Evolutionary conservation across 441 rosid genomes (phyloP), one percentile per base, ranked within the genome.

Genomic region (Adansonia grandidieri): DNA sequence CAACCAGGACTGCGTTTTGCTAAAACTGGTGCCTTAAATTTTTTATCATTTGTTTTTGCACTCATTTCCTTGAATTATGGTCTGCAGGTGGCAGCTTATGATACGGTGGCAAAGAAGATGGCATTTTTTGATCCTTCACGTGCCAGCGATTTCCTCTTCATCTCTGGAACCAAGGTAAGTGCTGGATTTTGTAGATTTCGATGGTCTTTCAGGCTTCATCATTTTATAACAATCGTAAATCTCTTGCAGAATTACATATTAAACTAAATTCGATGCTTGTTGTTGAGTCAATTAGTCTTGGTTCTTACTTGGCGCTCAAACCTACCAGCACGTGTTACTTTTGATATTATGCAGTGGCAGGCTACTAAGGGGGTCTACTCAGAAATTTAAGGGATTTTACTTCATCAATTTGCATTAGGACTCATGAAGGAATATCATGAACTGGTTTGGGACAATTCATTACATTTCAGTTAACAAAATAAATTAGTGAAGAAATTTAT

Each of bases 121-220:
- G 97, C 98, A 2, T 95, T 95, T 84, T 95, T 95, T 22, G 90
- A 95, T 79, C 95, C 95, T 8, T 87, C 93, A n/a, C 91, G 94
- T n/a, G 91, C 96, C 28, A 84, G 91, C 76, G 98, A 95, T 78
- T 93, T 95, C 82, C 93, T 95, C 76, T 95, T 95, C 91, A 95
- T 93, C 76, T 93, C 99, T 70, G 99, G 98, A 80, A 95, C 97
- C 76, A 93, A 93, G 97, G 98, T 92, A 81, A 61, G 14, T 9
- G 68, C 14, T 57, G 9, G 44, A 44, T 73, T 71, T 19, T 37
- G 50, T 56, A 17, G 61, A 24, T 62, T 47, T 10, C 4, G 0
- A 5, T 7, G 7, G 22, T 5, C 14, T 51, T 69, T 47, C 73
- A 69, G 40, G 57, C 57, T 69, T 47, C 72, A 22, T 68, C 67